These are phyloP conservation scores for Babesia ovis DNA, from an alignment of 169 alveolate species.

Conservation along the genomic window DNA sequence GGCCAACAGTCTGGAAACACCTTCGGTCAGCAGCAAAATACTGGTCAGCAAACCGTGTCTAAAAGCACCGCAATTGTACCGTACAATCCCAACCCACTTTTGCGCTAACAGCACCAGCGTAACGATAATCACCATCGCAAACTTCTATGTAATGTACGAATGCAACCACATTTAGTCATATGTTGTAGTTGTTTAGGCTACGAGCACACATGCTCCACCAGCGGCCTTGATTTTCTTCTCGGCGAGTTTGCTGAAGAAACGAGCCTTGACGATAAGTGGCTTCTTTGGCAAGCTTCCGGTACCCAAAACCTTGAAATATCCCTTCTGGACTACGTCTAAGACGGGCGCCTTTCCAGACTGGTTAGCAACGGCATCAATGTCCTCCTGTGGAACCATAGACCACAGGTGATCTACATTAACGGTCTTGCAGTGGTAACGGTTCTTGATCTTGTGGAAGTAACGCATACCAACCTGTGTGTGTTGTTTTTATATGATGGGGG, in stretches of 20 bases:
- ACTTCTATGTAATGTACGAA: background rate
- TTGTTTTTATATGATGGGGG: background rate
- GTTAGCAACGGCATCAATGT: conserved; percentile 84
- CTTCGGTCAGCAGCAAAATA: background rate
- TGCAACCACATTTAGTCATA: conserved; percentile 11
- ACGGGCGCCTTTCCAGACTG: conserved; percentile 92
- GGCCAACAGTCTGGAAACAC: conserved; percentile 15
- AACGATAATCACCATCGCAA: background rate
- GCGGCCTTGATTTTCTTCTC: conserved; percentile 96
- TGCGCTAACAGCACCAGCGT: background rate
- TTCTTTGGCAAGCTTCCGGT: conserved; percentile 90
- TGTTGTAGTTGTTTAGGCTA: conserved; percentile 80
- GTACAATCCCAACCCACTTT: conserved; percentile 28
- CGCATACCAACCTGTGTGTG: conserved; percentile 93
- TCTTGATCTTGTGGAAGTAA: conserved; percentile 92
- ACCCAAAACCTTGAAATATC: conserved; percentile 97
- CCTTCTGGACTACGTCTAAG: conserved; percentile 95
- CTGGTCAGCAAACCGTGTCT: conserved; percentile 15
- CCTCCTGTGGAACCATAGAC: conserved; percentile 92
- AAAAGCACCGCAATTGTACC: conserved; percentile 50
- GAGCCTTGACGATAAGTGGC: conserved; percentile 97
- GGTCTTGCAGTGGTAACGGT: conserved; percentile 86
- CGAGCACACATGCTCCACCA: conserved; percentile 95
- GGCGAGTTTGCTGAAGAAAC: conserved; percentile 94
- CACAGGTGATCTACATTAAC: conserved; percentile 94